These are phyloP conservation scores for Rhipidocladum racemiflorum DNA, from an alignment of 176 grass and related monocot species.

Conservation along the genomic window DNA sequence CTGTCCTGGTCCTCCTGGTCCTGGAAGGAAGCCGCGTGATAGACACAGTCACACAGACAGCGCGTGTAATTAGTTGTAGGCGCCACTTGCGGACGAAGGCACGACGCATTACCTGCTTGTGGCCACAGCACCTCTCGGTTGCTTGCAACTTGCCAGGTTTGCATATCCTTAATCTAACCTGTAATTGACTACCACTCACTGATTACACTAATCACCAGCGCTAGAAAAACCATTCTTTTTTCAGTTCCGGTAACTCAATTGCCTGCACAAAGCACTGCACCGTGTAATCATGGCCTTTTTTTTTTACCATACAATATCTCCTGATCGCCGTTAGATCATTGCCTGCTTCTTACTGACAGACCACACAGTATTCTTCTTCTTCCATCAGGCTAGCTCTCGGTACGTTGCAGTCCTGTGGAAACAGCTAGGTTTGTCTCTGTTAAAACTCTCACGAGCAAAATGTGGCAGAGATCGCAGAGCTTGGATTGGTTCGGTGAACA, in stretches of 20 bases:
- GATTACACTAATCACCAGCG: no score
- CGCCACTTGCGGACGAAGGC: background rate
- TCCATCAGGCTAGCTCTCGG: no score
- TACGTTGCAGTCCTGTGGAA: background rate
- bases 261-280: background rate
- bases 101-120: background rate
- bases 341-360: no score
- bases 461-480: background rate
- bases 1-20: no score
- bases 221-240: no score
- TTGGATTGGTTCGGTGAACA: background rate
- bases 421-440: background rate
- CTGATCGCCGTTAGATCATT: no score
- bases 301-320: no score
- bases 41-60: background rate
- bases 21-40: constrained; percentile 11
- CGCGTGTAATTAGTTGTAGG: background rate
- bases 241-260: no score
- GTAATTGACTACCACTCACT: no score
- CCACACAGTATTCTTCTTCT: no score
- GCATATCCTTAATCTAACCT: constrained; percentile 7
- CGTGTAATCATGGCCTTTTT: background rate
- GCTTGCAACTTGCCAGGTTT: constrained; percentile 22
- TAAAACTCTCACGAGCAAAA: constrained; percentile 13
- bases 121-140: background rate